Base-by-base conservation (phyloP, 2,329 filamentous ascomycete genomes). In the Calonectria pseudoturangicola region DNA sequence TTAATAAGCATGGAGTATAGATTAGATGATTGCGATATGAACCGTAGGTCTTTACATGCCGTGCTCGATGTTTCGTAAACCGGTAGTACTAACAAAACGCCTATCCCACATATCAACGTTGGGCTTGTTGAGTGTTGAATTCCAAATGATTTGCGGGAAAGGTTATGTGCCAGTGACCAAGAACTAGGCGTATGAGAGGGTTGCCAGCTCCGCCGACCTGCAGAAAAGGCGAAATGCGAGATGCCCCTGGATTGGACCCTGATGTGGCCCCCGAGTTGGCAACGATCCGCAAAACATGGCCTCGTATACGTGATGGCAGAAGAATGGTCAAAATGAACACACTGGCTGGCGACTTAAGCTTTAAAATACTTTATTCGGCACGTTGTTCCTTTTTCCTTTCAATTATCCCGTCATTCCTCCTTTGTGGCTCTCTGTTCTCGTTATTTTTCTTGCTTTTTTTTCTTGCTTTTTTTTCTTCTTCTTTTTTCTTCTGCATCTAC, bases 221-320 rank as follows among this genome's bases (percentile, higher is more conserved):
- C 68, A 50, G n/a, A 54, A 58, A 21, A 36, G 30, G 51, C 16
- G 28, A 56, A 56, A 21, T 56, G 54, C 21, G 30, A 66, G 28
- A 27, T 58, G 48, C 70, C 70, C 70, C 70, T 68, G 65, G 64
- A 68, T 65, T 68, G 64, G n/a, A 28, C 62, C 64, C 54, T 48
- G 21, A 28, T 27, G 30, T 62, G 43, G 54, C 56, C 43, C n/a
- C 50, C 25, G 21, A 50, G 64, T 36, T 25, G 65, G 56, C 36
- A 72, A 68, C 30, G 70, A 72, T 72, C 70, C 64, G 70, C 70
- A 66, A 15, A 13, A 27, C 21, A 13, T 41, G 3, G 18, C n/a
- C 21, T 25, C 43, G 15, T 18, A 56, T 71, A 50, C n/a, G 47
- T 43, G 56, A 64, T 18, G 13, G 36, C 18, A 12, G 36, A 16